Base-by-base conservation (phyloP, 306 rosid genomes). In the Carpinus fangiana region DNA sequence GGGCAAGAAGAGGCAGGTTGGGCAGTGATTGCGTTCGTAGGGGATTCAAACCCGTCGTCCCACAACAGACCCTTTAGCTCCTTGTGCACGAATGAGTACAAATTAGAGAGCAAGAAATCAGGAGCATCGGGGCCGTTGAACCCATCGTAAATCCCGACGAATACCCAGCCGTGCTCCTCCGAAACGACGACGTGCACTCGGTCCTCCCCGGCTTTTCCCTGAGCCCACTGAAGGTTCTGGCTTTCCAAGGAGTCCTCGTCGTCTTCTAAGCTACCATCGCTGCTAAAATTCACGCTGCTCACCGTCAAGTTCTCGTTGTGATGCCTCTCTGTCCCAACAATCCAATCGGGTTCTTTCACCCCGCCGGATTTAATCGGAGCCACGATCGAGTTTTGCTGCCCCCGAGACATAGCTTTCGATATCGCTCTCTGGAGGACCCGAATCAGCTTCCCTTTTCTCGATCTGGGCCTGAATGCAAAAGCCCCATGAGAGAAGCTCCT, bases 91-190 rank as follows among this genome's bases (percentile, higher is more conserved):
- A 82, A 84, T 4, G 79, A 53, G 84, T 96, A 96, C 48, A 96
- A 78, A 82, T 96, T 96, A 1, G 98, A 91, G 0, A 93, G 78
- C 0, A 96, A 84, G 41, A 85, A 96, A 82, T 96, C 99, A 1
- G 99, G 98, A 4, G 99, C 99, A 90, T 96, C 99, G 0, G 98
- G 99, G 59, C 99, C 99, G 38, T 87, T 96, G 86, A 96, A 96
- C 38, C 99, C 99, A 28, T 96, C 98, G 52, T 96, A 96, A 71
- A 96, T 96, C 67, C 99, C 99, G 3, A 96, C 98, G 79, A 96
- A 96, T 55, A 96, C 98, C 99, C 99, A 96, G 2, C 98, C 97
- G 51, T 91, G 97, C 67, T 96, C 99, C 73, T 96, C 99, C 0
- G 99, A 96, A 18, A 96, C 99, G 8, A 96, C 98, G 4, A 96